Evolutionary conservation across 345 rosid genomes (phyloP).

Genomic region (Stellera chamaejasme): DNA sequence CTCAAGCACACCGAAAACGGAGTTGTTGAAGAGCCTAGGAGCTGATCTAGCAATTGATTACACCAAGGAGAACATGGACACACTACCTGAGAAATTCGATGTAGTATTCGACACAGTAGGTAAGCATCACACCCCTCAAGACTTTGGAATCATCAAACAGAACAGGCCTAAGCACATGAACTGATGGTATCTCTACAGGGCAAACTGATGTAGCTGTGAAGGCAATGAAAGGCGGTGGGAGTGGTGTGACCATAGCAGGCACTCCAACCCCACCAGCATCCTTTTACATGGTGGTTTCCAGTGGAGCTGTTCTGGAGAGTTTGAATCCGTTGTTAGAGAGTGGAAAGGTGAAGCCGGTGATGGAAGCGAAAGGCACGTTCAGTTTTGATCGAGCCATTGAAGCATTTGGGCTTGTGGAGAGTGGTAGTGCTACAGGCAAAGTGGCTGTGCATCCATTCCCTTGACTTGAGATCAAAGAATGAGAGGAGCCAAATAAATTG

Average conservation of each 20-base stretch:
- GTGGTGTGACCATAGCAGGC: slow-evolving; percentile 68
- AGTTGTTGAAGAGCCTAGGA: slow-evolving; percentile 58
- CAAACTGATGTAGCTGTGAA: slow-evolving; percentile 84
- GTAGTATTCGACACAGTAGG: slow-evolving; percentile 81
- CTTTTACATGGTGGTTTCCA: slow-evolving; percentile 71
- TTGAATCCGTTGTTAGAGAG: slow-evolving; percentile 69
- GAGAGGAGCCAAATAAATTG: no score
- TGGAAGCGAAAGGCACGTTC: slow-evolving; percentile 79
- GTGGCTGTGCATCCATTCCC: slow-evolving; percentile 67
- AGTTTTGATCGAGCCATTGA: slow-evolving; percentile 45
- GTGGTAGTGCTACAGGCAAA: slow-evolving; percentile 67
- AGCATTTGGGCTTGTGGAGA: slow-evolving; percentile 70
- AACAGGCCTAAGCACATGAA: no score
- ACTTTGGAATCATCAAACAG: no score
- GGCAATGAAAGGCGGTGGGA: slow-evolving; percentile 80
- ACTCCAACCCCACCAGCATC: slow-evolving; percentile 78
- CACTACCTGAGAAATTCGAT: slow-evolving; percentile 67
- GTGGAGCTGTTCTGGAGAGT: slow-evolving; percentile 54
- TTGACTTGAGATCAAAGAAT: slow-evolving; percentile 6
- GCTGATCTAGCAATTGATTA: slow-evolving; percentile 83
- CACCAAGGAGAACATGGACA: slow-evolving; percentile 73
- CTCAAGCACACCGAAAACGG: slow-evolving; percentile 65
- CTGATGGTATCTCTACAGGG: slow-evolving; percentile 31
- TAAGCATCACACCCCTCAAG: slow-evolving; percentile 9
- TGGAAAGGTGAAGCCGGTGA: slow-evolving; percentile 69